A percentile compares a stretch with the other conserved stretches of the same genome.
Evolutionary conservation across 192 early-diverging fungal species (phyloP).

Genomic region (Backusella parvicylindrica): DNA sequence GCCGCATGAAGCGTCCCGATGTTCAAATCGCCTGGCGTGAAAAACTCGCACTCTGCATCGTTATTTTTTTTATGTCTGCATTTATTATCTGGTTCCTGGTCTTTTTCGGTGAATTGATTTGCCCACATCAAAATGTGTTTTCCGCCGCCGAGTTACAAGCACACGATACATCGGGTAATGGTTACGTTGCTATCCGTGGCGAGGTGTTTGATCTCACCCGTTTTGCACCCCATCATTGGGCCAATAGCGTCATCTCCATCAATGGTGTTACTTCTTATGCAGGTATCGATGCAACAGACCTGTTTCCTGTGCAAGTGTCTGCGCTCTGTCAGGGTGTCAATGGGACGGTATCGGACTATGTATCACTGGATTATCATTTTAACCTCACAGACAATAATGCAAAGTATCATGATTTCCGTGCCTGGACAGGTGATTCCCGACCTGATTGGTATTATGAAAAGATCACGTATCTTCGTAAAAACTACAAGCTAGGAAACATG

Average conservation of each 20-base stretch:
- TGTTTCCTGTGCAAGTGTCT: slow-evolving; percentile 77
- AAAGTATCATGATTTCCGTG: slow-evolving; percentile 71
- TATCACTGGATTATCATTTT: slow-evolving; percentile 48
- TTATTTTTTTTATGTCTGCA: slow-evolving; percentile 79
- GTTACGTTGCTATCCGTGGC: slow-evolving; percentile 72
- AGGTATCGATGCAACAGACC: slow-evolving; percentile 57
- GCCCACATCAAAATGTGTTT: slow-evolving; percentile 72
- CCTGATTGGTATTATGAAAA: slow-evolving; percentile 70
- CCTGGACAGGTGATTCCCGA: slow-evolving; percentile 54
- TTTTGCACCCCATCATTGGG: slow-evolving; percentile 54
- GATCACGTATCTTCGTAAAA: slow-evolving; percentile 54
- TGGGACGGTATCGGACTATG: slow-evolving; percentile 38
- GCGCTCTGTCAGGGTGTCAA: slow-evolving; percentile 48
- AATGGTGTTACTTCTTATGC: slow-evolving; percentile 56
- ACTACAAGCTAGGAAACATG: slow-evolving; percentile 65
- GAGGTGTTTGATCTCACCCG: slow-evolving; percentile 78
- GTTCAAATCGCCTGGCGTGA: slow-evolving; percentile 95
- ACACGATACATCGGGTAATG: slow-evolving; percentile 43
- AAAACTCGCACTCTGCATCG: slow-evolving; percentile 89
- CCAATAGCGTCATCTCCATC: slow-evolving; percentile 45
- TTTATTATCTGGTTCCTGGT: slow-evolving; percentile 86
- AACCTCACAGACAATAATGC: slow-evolving; percentile 46
- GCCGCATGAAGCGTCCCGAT: slow-evolving; percentile 75
- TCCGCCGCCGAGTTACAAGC: slow-evolving; percentile 55
- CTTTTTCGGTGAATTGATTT: slow-evolving; percentile 70